Percentiles rank a stretch among this genome's conserved stretches.
Conservation (phyloP, 202 grass and related monocot species). For the Panicum hallii region DNA sequence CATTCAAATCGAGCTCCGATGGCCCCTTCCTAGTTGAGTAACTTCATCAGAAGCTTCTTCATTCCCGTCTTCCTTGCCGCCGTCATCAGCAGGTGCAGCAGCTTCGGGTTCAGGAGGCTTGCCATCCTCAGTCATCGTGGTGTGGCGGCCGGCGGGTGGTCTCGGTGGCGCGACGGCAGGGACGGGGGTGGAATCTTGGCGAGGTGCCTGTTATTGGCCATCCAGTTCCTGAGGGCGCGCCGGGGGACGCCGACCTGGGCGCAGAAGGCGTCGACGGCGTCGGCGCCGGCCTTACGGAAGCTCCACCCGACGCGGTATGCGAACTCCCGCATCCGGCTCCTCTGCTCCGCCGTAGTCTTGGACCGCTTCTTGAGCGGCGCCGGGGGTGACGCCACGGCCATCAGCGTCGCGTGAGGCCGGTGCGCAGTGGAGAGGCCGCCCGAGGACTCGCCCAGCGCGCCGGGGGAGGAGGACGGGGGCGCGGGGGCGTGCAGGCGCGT, state of each 20-base stretch:
- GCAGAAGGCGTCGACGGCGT: conserved; percentile 51
- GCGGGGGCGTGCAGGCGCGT: neutral
- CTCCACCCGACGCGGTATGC: conserved; percentile 56
- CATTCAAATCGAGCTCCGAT: neutral
- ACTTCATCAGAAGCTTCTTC: neutral
- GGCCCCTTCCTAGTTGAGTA: neutral
- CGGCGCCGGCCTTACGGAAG: conserved; percentile 50
- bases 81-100: neutral
- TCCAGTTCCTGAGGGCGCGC: conserved; percentile 55
- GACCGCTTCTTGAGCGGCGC: conserved; percentile 39
- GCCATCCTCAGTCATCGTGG: neutral
- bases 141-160: neutral
- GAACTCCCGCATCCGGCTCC: conserved; percentile 63
- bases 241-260: conserved; percentile 44
- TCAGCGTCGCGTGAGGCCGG: neutral
- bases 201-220: conserved; percentile 51
- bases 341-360: conserved; percentile 31
- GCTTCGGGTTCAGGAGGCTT: conserved; percentile 1
- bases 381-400: neutral
- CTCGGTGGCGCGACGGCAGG: neutral
- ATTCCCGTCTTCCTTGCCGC: neutral
- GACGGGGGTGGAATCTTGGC: conserved; percentile 40
- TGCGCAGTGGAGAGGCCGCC: neutral
- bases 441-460: neutral
- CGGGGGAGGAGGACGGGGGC: neutral